These are phyloP conservation scores for Micractinium conductrix DNA, from an alignment of 139 green algal genomes.

Conservation along the genomic window DNA sequence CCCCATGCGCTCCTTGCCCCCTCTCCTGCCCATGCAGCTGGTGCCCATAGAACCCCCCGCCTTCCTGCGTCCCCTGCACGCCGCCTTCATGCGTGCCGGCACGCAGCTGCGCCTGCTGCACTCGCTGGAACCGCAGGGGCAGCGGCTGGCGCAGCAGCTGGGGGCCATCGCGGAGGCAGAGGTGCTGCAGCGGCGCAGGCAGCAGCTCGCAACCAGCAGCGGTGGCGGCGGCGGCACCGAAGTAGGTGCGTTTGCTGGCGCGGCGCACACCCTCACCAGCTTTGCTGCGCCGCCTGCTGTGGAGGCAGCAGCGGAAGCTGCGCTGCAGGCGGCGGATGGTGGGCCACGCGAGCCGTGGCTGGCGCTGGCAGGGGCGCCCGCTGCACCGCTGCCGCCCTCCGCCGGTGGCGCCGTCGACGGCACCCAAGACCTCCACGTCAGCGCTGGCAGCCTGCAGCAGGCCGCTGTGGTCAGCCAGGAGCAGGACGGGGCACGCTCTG, in stretches of 20 bases:
- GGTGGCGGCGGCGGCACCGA: neutral
- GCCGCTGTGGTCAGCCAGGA: constrained; percentile 3
- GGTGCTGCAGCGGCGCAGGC: neutral
- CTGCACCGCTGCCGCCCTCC: neutral
- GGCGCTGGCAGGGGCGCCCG: neutral
- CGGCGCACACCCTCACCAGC: neutral
- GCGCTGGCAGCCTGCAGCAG: neutral
- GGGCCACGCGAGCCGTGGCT: neutral
- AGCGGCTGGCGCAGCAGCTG: constrained; percentile 13
- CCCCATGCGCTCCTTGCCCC: no score
- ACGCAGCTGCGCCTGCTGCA: constrained; percentile 41
- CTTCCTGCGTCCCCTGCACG: constrained; percentile 32
- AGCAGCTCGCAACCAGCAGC: constrained; percentile 13
- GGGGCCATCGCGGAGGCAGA: constrained; percentile 10
- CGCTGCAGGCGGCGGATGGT: neutral
- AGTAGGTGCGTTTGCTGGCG: neutral
- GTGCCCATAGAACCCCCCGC: constrained; percentile 23
- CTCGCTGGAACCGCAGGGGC: constrained; percentile 21
- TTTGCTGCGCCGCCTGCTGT: neutral
- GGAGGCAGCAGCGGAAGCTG: neutral
- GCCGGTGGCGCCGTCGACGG: neutral
- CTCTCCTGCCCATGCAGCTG: neutral
- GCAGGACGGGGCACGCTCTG: constrained; percentile 2
- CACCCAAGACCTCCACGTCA: neutral
- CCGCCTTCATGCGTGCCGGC: constrained; percentile 29